Evolutionary conservation across 1,284 basidiomycete species (phyloP).

Genomic region (Cutaneotrichosporon dermatis): DNA sequence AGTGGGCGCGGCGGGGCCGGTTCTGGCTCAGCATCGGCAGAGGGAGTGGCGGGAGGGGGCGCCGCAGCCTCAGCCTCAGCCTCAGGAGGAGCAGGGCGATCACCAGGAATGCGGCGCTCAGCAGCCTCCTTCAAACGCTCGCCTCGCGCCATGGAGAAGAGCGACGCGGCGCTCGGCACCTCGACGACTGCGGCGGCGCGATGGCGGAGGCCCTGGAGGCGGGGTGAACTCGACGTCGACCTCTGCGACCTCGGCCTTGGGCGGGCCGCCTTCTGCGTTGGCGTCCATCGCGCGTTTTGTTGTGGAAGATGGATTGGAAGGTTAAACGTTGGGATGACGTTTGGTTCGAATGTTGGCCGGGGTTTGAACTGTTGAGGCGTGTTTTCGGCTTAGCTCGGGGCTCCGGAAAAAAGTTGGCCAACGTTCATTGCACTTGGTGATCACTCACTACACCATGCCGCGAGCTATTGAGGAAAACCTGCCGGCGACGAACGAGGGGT

Average conservation of each 20-base stretch:
- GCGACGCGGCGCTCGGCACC: neutral
- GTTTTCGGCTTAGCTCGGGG: neutral
- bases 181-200: neutral
- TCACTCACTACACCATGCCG: slow-evolving; percentile 4
- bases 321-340: neutral
- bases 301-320: neutral
- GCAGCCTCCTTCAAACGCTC: neutral
- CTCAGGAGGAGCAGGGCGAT: neutral
- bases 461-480: slow-evolving; percentile 48
- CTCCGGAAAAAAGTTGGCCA: neutral
- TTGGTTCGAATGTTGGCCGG: neutral
- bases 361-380: neutral
- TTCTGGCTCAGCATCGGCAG: neutral
- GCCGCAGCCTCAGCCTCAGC: neutral
- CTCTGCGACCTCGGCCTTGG: slow-evolving; percentile 36
- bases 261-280: slow-evolving; percentile 37
- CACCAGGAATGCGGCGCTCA: neutral
- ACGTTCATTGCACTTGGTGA: neutral
- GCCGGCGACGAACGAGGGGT: slow-evolving; percentile 67
- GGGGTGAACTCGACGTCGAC: slow-evolving; percentile 39
- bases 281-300: slow-evolving; percentile 36
- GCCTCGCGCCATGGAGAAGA: neutral
- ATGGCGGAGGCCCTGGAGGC: neutral
- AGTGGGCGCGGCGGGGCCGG: neutral
- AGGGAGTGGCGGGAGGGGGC: neutral